These are phyloP conservation scores for Phaffomyces thermotolerans DNA, from an alignment of 805 yeast species.

Conservation along the genomic window DNA sequence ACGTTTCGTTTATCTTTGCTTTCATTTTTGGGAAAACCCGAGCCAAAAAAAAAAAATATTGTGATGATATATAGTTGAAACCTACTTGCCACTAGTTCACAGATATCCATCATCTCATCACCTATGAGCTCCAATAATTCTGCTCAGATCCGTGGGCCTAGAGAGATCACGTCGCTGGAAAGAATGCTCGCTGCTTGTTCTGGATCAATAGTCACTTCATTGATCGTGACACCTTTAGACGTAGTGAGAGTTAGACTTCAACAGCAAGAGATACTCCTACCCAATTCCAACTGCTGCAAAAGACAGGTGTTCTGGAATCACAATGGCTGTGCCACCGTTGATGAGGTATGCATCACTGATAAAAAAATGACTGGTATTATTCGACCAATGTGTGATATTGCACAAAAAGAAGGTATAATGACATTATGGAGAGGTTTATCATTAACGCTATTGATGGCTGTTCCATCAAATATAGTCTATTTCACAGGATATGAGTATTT, in stretches of 20 bases:
- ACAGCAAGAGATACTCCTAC: slow-evolving; percentile 59
- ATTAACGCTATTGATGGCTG: slow-evolving; percentile 76
- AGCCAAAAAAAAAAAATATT: no score
- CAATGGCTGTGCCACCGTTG: slow-evolving; percentile 21
- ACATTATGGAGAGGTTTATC: slow-evolving; percentile 89
- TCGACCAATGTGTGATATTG: slow-evolving; percentile 64
- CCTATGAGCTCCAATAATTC: no score
- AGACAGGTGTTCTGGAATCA: slow-evolving; percentile 27
- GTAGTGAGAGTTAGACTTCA: slow-evolving; percentile 72
- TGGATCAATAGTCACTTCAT: slow-evolving; percentile 66
- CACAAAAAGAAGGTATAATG: slow-evolving; percentile 61
- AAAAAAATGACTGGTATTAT: slow-evolving; percentile 53
- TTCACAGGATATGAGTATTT: slow-evolving; percentile 89
- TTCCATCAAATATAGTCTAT: slow-evolving; percentile 89
- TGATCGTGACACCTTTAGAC: slow-evolving; percentile 75
- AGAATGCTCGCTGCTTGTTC: slow-evolving; percentile 74
- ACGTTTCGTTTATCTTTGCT: not conserved
- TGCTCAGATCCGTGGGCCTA: not conserved
- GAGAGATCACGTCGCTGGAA: slow-evolving; percentile 43
- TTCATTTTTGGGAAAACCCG: no score
- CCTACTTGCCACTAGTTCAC: no score
- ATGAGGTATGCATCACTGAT: slow-evolving; percentile 26
- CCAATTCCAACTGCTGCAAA: slow-evolving; percentile 35
- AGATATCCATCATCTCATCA: no score
- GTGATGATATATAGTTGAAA: no score